Evolutionary conservation across 495 filamentous ascomycete species (phyloP).

Genomic region (Stereocaulon alpinum): DNA sequence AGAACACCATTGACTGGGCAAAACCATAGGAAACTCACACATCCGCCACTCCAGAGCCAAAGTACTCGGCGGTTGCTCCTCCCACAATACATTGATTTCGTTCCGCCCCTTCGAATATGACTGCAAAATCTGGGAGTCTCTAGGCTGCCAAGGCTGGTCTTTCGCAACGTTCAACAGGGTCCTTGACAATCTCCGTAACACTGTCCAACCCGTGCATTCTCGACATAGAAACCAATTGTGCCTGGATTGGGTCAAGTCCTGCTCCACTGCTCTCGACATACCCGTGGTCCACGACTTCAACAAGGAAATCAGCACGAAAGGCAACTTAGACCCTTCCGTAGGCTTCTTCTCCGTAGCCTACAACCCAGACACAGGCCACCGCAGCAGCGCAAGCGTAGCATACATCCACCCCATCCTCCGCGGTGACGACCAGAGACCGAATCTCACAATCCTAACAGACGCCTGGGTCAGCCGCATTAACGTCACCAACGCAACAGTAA

Average conservation of each 20-base stretch:
- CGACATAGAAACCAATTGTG: constrained; percentile 74
- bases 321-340: constrained; percentile 58
- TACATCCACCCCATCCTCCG: constrained; percentile 79
- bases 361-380: constrained; percentile 67
- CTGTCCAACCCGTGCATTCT: constrained; percentile 66
- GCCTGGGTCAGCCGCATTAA: constrained; percentile 72
- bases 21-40: constrained; percentile 56
- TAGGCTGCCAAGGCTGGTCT: constrained; percentile 67
- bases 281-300: constrained; percentile 76
- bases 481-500: constrained; percentile 49
- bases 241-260: constrained; percentile 70
- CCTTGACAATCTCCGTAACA: constrained; percentile 66
- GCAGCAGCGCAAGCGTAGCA: constrained; percentile 71
- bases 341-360: constrained; percentile 81
- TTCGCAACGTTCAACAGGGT: constrained; percentile 68
- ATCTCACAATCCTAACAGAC: constrained; percentile 69
- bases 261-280: constrained; percentile 60
- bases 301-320: constrained; percentile 55
- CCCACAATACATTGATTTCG: constrained; percentile 78
- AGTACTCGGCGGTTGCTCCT: constrained; percentile 76
- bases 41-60: constrained; percentile 79
- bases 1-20: constrained; percentile 2
- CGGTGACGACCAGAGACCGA: constrained; percentile 63
- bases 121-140: constrained; percentile 57
- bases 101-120: constrained; percentile 79